A percentile compares a stretch with the other conserved stretches of the same genome.
These are phyloP conservation scores for Amanita pallidorosea DNA, from an alignment of 768 basidiomycete genomes.

Conservation along the genomic window DNA sequence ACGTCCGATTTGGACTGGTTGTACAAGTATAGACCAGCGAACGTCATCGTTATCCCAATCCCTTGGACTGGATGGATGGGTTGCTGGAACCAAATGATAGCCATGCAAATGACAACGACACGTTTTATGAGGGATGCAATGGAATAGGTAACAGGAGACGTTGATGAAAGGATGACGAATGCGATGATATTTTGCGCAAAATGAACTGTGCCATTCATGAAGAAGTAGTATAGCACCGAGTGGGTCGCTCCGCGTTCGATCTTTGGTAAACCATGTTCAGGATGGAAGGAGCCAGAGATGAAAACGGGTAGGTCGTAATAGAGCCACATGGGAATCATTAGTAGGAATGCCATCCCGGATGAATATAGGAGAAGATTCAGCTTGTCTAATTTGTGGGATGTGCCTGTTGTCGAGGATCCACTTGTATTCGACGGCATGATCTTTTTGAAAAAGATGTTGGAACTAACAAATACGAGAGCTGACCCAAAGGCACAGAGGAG, in stretches of 20 bases:
- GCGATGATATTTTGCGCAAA: constrained; percentile 97
- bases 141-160: constrained; percentile 97
- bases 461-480: constrained; percentile 92
- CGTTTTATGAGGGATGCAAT: constrained; percentile 98
- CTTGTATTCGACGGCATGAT: constrained; percentile 68
- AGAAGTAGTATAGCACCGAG: constrained; percentile 70
- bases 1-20: constrained; percentile 91
- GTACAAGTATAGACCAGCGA: constrained; percentile 89
- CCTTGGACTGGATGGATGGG: constrained; percentile 75
- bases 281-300: constrained; percentile 32
- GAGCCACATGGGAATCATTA: constrained; percentile 95
- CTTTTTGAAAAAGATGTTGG: constrained; percentile 99
- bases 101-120: constrained; percentile 95
- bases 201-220: constrained; percentile 92
- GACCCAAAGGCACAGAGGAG: constrained; percentile 96
- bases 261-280: constrained; percentile 27
- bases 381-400: constrained; percentile 85
- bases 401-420: constrained; percentile 19
- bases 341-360: constrained; percentile 82
- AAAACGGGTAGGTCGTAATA: constrained; percentile 78
- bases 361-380: constrained; percentile 94
- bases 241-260: constrained; percentile 40
- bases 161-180: constrained; percentile 90
- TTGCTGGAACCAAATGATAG: constrained; percentile 95
- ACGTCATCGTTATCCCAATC: constrained; percentile 85